Evolutionary conservation across 2,329 filamentous ascomycete genomes (phyloP), one percentile per base, ranked within the genome.

Genomic region (Aureobasidium zeae): DNA sequence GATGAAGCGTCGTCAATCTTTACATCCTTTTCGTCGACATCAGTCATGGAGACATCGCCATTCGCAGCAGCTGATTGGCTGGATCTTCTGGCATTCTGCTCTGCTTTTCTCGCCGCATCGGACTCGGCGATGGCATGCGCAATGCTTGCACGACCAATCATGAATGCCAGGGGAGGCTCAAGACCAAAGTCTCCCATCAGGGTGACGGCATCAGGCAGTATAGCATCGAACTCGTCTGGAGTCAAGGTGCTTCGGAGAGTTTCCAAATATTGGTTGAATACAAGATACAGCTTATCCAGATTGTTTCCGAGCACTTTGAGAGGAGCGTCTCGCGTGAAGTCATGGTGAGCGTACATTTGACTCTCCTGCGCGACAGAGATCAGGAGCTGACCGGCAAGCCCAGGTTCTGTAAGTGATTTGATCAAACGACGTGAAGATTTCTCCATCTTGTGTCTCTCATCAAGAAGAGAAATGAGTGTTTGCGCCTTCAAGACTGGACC

Each of bases 281-380:
- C 81, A 48, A 84, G 77, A 52, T 94, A 86, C 15, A 93, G 82
- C 59, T 94, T 88, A 58, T 98, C 91, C 41, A 94, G 76, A 51
- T 94, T 80, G 39, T 86, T 86, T 2, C 86, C 84, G 10, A 96
- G 67, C 31, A 88, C 81, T 61, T 98, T 98, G 59, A 95, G 79
- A 49, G 93, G 87, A 0, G 84, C 81, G 46, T 83, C 77, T 17
- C 73, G 70, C 25, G 86, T 78, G 5, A 82, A 74, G 1, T 81
- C 67, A 29, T 79, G 79, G 63, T 83, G 93, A 17, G 91, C 77
- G 49, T 86, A 91, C n/a, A 82, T 79, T 57, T 93, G 81, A 34
- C 86, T 79, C 61, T 94, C 87, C 57, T 95, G 88, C 0, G 88
- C 85, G 53, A 98, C 81, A 32, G 87, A 83, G 53, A 96, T 76